Conservation (phyloP, 164 flowering plant species). For the Piper betle region DNA sequence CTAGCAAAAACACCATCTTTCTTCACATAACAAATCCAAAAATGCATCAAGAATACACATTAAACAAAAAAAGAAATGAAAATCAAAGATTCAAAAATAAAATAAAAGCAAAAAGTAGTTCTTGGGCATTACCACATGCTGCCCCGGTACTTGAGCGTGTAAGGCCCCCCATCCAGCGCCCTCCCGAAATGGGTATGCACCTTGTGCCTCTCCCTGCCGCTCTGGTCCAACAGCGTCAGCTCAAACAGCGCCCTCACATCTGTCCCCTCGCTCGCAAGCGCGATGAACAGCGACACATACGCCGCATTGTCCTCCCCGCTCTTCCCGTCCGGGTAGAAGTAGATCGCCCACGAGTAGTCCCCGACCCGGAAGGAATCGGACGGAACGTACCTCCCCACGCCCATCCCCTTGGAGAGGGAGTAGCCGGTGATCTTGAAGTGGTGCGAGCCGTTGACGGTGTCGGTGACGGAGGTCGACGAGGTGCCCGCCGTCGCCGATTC, state of each 20-base stretch:
- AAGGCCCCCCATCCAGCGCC: conserved; percentile 76
- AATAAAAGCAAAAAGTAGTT: no score
- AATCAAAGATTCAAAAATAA: no score
- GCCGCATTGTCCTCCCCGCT: conserved; percentile 65
- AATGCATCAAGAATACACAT: no score
- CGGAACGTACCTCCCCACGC: conserved; percentile 76
- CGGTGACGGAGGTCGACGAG: conserved; percentile 51
- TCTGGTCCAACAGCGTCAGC: conserved; percentile 79
- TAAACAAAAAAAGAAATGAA: no score
- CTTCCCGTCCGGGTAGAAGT: conserved; percentile 85
- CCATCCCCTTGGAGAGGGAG: conserved; percentile 62
- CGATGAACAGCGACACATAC: conserved; percentile 76
- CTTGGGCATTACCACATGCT: conserved; percentile 61
- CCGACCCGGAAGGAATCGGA: conserved; percentile 81
- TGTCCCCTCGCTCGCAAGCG: conserved; percentile 75
- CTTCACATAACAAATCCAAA: no score
- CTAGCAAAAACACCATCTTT: no score
- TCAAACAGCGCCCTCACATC: conserved; percentile 87
- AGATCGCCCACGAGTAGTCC: conserved; percentile 83
- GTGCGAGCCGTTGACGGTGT: conserved; percentile 72
- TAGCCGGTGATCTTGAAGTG: conserved; percentile 76
- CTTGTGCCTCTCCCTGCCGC: conserved; percentile 77
- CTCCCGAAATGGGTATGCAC: conserved; percentile 88
- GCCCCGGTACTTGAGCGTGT: conserved; percentile 76
- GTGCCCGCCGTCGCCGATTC: conserved; percentile 23